Percentiles rank a stretch among this genome's conserved stretches.
Evolutionary conservation across 2,329 filamentous ascomycete species (phyloP).

Genomic region (Ceratocystis alfenasii): DNA sequence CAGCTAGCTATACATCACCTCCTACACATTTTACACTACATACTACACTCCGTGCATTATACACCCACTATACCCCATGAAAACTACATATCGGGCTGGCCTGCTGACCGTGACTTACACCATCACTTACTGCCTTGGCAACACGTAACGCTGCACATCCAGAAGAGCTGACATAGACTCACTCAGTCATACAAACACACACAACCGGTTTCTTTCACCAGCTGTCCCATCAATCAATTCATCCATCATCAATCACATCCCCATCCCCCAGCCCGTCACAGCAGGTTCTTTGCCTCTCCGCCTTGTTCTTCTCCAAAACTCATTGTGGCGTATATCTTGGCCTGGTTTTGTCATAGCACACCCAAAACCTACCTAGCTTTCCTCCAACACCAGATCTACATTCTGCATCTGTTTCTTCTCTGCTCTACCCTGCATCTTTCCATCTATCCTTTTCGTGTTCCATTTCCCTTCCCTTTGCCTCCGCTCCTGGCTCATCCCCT

Average conservation of each 20-base stretch:
- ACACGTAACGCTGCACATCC: neutral
- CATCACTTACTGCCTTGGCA: neutral
- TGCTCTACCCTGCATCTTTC: neutral
- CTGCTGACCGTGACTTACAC: neutral
- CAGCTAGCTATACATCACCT: neutral
- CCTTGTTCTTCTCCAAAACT: neutral
- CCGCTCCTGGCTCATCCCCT: too few species aligned
- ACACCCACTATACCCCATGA: too few species aligned
- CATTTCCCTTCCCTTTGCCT: neutral
- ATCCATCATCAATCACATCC: too few species aligned
- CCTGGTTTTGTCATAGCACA: too few species aligned
- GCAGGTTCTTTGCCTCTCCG: neutral
- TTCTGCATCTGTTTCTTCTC: neutral
- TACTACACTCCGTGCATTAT: too few species aligned
- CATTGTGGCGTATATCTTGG: neutral
- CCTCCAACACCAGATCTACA: neutral
- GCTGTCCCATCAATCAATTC: too few species aligned
- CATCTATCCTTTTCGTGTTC: neutral
- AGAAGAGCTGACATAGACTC: neutral
- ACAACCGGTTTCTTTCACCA: neutral
- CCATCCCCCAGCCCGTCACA: too few species aligned
- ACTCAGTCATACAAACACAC: constrained; percentile 1
- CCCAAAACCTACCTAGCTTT: too few species aligned
- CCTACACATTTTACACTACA: neutral
- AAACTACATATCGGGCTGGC: neutral